Evolutionary conservation across 2,329 filamentous ascomycete genomes (phyloP), one percentile per base, ranked within the genome.

Genomic region (Calonectria pteridis): DNA sequence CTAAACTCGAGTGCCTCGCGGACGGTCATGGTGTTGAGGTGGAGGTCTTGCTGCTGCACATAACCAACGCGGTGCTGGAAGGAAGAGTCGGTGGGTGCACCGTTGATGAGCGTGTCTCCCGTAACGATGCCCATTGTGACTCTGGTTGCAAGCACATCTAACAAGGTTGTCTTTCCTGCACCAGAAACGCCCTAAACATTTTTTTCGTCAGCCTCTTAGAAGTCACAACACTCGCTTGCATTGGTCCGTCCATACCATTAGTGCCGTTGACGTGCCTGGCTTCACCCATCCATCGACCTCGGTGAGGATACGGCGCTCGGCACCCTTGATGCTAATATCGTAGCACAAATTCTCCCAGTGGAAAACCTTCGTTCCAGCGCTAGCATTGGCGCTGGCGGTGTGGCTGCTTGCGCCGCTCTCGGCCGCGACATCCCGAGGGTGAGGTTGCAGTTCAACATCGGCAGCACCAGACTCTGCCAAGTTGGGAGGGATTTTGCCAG

Each of bases 11-110:
- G 89, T 9, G 95, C 95, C 84, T 98, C 96, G 74, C 96, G 93
- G 43, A 98, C 95, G 0, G 96, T 98, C 0, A 93, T 92, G 0
- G 95, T 98, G 55, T 93, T 88, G 50, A 97, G 88, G 82, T 98
- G 96, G 14, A 98, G 89, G 89, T 98, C 96, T 83, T 98, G 95
- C 83, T 98, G 95, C 82, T 98, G 94, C 43, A 96, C 95, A 79
- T 98, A 98, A 55, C 95, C 95, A 0, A 95, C 97, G 86, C 96
- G 96, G 76, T 95, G 93, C 84, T 98, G 95, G 89, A 98, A 98
- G 0, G 94, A 95, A 49, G 89, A 89, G 77, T 97, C 95, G 55
- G 94, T 91, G 35, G 91, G 92, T 50, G 88, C 89, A 26, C 90
- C 91, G 72, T 92, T 88, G 18, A 92, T 89, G 11, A 91, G 84